Evolutionary conservation across 2,329 filamentous ascomycete genomes (phyloP), one percentile per base, ranked within the genome.

Genomic region (Tetracladium maxilliforme): DNA sequence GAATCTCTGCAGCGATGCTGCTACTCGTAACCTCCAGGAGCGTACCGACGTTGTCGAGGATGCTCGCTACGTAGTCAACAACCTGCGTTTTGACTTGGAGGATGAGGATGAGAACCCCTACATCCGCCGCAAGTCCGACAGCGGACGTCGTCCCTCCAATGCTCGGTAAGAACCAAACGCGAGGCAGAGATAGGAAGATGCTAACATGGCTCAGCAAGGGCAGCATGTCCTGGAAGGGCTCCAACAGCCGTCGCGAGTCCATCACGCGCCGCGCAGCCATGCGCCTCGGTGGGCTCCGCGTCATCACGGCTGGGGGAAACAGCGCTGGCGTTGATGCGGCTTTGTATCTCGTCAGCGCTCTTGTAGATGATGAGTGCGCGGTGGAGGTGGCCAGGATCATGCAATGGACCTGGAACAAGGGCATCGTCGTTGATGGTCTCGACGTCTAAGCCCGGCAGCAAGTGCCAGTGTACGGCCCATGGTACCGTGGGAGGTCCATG

Each of bases 391-490:
- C 78, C 43, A 67, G 74, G 35, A 40, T 67, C 37, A 71, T 90
- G 62, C 78, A 87, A 57, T 80, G 86, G 61, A 70, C 65, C 44
- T 92, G 83, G 83, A 68, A 69, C 49, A 87, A 86, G 71, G 81
- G 81, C 39, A 61, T 80, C 47, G 80, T 84, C 39, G 76, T 87
- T 39, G 79, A 87, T 48, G 79, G 79, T 35, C 71, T 86, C 48
- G 81, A 90, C 55, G 79, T 90, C 50, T 87, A 70, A 36, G 38
- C n/a, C n/a, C n/a, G n/a, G n/a, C n/a, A n/a, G n/a, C n/a, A n/a
- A n/a, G n/a, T n/a, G n/a, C n/a, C n/a, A n/a, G n/a, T n/a, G n/a
- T n/a, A n/a, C n/a, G n/a, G n/a, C n/a, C n/a, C n/a, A n/a, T n/a
- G n/a, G n/a, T n/a, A n/a, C n/a, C n/a, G n/a, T n/a, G n/a, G n/a